These are phyloP conservation scores for Clarireedia hainanense DNA, from an alignment of 2,329 filamentous ascomycete genomes.

Conservation along the genomic window DNA sequence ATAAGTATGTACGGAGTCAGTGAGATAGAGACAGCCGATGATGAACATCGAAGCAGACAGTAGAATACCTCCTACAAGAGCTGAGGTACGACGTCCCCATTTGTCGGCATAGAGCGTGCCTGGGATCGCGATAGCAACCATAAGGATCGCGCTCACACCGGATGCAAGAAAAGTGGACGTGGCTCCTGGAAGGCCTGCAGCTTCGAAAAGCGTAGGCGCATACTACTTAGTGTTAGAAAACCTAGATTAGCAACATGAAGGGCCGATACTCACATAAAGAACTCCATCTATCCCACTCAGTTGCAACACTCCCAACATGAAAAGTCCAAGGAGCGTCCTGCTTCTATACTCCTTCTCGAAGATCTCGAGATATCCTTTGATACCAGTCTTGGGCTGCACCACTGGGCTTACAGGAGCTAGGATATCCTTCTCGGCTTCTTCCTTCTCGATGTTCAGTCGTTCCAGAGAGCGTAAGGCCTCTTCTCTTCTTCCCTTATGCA, in stretches of 20 bases:
- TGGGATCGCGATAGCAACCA: constrained; percentile 46
- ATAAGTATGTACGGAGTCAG: constrained; percentile 32
- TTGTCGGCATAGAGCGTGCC: constrained; percentile 47
- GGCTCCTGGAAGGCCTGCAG: constrained; percentile 46
- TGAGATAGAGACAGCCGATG: constrained; percentile 45
- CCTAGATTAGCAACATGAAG: background rate
- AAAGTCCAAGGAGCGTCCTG: constrained; percentile 42
- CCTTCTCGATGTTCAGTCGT: constrained; percentile 11
- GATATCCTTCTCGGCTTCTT: constrained; percentile 15
- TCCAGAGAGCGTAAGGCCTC: constrained; percentile 37
- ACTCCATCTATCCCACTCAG: constrained; percentile 53
- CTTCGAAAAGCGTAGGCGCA: constrained; percentile 49
- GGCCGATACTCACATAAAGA: constrained; percentile 39
- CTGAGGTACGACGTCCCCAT: constrained; percentile 47
- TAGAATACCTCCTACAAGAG: constrained; percentile 43
- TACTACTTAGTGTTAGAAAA: constrained; percentile 35
- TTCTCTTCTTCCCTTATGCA: constrained; percentile 35
- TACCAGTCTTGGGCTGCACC: background rate
- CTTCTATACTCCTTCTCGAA: constrained; percentile 35
- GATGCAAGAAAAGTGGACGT: constrained; percentile 50
- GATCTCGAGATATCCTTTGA: constrained; percentile 4
- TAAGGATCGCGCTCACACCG: constrained; percentile 48
- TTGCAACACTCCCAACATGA: constrained; percentile 49
- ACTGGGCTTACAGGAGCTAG: background rate
- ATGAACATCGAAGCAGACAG: constrained; percentile 43